Evolutionary conservation across 148 eudicot species (phyloP).

Genomic region (Rhododendron simsii): DNA sequence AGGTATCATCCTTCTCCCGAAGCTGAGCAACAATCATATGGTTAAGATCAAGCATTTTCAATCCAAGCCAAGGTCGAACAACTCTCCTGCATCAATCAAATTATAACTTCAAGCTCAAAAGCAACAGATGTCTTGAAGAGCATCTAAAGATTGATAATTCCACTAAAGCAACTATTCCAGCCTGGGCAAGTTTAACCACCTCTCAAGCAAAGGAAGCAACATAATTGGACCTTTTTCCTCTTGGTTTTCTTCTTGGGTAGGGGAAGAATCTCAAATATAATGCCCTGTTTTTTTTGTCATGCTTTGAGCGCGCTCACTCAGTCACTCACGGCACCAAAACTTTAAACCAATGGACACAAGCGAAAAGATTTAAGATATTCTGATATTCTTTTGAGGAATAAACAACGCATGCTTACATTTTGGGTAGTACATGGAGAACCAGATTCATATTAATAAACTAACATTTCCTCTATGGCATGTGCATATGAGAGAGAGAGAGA

Average conservation of each 20-base stretch:
- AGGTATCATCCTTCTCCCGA: conserved; percentile 46
- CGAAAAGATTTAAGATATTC: neutral
- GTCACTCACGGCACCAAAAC: neutral
- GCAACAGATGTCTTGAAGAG: neutral
- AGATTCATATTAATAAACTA: neutral
- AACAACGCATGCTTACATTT: neutral
- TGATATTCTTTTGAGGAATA: neutral
- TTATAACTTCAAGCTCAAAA: neutral
- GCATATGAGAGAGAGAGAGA: neutral
- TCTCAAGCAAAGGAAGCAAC: neutral
- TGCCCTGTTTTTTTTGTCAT: neutral
- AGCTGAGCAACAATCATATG: conserved; percentile 61
- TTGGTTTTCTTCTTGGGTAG: neutral
- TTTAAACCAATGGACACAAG: neutral
- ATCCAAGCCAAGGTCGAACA: conserved; percentile 71
- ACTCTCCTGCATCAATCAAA: conserved; percentile 49
- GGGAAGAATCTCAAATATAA: neutral
- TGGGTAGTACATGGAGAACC: neutral
- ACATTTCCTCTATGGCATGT: neutral
- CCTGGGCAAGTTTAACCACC: neutral
- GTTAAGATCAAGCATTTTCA: conserved; percentile 70
- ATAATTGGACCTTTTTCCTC: neutral
- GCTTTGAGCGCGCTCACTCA: neutral
- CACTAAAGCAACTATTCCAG: neutral
- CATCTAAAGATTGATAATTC: neutral